Evolutionary conservation across 129 eudicot species (phyloP), one percentile per base, ranked within the genome.

Genomic region (Scalesia atractyloides): DNA sequence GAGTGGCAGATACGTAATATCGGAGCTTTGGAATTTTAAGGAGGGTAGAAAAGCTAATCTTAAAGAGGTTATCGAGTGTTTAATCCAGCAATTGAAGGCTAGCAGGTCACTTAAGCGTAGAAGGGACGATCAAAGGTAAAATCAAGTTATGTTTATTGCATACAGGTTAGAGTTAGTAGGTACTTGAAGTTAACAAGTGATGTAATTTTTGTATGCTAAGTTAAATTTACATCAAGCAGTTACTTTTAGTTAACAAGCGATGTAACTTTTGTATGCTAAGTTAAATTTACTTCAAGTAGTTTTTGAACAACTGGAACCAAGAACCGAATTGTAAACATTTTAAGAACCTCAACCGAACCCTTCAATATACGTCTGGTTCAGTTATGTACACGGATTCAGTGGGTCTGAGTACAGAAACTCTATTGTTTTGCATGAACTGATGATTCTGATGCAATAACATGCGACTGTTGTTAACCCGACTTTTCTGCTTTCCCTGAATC

Each of bases 1-100:
- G 15, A 86, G 93, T 70, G 96, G 96, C 62, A 78, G 96, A 26
- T 87, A 84, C 9, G 81, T 76, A 11, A 85, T 87, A 69, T 69
- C 86, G 1, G 96, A 90, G 75, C 87, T 90, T 24, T 90, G 93
- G 96, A 87, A 90, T 76, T 80, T 65, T 74, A 86, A 85, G 76
- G 85, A 86, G 44, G 72, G 79, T 12, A 81, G 90, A 60, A 90
- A 81, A 79, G 96, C 96, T 19, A 73, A 68, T 54, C 82, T 86
- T 1, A 71, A 77, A 54, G 96, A 89, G 79, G 88, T 83, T 53
- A 83, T 88, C 14, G 80, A 76, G 4, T 84, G 83, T 58, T 64
- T 87, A 59, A 68, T 82, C 61, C 78, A 87, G 57, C 86, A 87
- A 71, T 41, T 85, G 76, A 79, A 71, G 70, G 73, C 80, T 75